These are phyloP conservation scores for Suillus subaureus DNA, from an alignment of 768 basidiomycete species.

Conservation along the genomic window DNA sequence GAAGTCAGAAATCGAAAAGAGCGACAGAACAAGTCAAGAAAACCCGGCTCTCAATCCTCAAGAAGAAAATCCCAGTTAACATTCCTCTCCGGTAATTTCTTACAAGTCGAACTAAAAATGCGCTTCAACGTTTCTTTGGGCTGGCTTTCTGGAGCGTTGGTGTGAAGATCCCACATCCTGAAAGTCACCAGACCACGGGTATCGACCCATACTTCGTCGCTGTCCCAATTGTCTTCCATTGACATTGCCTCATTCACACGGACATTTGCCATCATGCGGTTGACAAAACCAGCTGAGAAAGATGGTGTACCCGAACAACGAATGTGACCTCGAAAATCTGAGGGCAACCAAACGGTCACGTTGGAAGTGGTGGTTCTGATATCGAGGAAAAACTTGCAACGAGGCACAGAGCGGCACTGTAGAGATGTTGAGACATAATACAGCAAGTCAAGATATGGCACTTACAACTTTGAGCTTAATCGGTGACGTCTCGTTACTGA, in stretches of 20 bases:
- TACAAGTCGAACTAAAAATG: slow-evolving; percentile 56
- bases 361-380: slow-evolving; percentile 66
- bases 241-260: slow-evolving; percentile 45
- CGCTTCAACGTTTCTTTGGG: slow-evolving; percentile 66
- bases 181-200: slow-evolving; percentile 67
- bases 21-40: neutral
- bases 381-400: slow-evolving; percentile 63
- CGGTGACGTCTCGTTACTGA: slow-evolving; percentile 51
- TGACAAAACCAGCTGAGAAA: slow-evolving; percentile 75
- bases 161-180: slow-evolving; percentile 79
- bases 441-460: slow-evolving; percentile 18
- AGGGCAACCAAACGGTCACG: slow-evolving; percentile 77
- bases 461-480: slow-evolving; percentile 77
- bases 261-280: slow-evolving; percentile 61
- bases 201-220: slow-evolving; percentile 64
- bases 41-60: slow-evolving; percentile 50
- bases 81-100: slow-evolving; percentile 50
- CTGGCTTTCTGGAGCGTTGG: slow-evolving; percentile 61
- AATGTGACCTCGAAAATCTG: slow-evolving; percentile 75
- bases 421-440: slow-evolving; percentile 16
- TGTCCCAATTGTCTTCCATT: slow-evolving; percentile 34
- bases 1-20: slow-evolving; percentile 18
- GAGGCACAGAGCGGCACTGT: slow-evolving; percentile 61
- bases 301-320: slow-evolving; percentile 51
- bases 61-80: slow-evolving; percentile 84